Conservation (phyloP, 768 basidiomycete genomes). For the Termitomyces sp. region DNA sequence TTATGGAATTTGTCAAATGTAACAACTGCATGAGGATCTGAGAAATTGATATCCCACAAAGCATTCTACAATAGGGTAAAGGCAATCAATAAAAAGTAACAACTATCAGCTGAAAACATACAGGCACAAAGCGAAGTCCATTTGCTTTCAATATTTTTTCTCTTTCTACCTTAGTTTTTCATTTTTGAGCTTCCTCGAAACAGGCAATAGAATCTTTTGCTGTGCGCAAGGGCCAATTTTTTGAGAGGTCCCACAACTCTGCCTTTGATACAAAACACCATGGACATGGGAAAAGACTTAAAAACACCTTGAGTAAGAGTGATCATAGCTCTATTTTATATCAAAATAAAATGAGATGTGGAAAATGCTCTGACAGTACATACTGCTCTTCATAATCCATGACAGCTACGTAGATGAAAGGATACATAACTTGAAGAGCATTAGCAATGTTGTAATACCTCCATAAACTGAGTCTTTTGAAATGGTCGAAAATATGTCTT, state of each 20-base stretch:
- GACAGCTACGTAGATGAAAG: constrained; percentile 1
- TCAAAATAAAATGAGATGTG: background rate
- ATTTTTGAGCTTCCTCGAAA: constrained; percentile 9
- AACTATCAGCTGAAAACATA: constrained; percentile 6
- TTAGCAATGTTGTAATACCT: constrained; percentile 17
- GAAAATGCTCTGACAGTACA: background rate
- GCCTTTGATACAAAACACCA: constrained; percentile 25
- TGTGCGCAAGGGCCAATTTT: constrained; percentile 8
- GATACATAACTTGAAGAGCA: constrained; percentile 6
- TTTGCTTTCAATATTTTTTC: constrained; percentile 20
- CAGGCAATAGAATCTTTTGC: constrained; percentile 15
- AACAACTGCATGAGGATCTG: constrained; percentile 29
- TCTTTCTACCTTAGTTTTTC: background rate
- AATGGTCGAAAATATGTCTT: constrained; percentile 26
- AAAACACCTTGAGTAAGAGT: constrained; percentile 15
- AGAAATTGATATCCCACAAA: constrained; percentile 33
- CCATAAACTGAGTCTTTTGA: constrained; percentile 15
- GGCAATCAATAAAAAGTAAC: background rate
- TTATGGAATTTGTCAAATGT: constrained; percentile 39
- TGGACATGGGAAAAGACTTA: constrained; percentile 28
- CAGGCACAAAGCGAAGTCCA: constrained; percentile 20
- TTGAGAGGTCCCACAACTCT: constrained; percentile 18
- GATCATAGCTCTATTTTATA: background rate
- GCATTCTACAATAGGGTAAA: constrained; percentile 34
- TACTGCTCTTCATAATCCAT: constrained; percentile 23